These are phyloP conservation scores for Candida saitoana DNA, from an alignment of 805 yeast species.

Conservation along the genomic window DNA sequence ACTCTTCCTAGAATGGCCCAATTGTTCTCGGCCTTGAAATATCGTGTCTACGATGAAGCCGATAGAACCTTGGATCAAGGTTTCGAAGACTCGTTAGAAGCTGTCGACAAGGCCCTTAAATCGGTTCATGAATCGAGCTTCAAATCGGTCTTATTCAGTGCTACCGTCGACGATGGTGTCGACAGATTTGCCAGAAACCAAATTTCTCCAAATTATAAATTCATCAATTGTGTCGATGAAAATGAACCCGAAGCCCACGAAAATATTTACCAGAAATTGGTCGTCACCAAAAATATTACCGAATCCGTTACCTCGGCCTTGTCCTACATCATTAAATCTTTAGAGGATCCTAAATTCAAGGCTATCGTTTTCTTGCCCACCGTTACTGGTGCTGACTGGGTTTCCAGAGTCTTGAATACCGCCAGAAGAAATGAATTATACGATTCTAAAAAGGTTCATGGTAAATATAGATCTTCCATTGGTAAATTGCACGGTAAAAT, in stretches of 20 bases:
- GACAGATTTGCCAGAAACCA: slow-evolving; percentile 57
- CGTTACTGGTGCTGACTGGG: slow-evolving; percentile 60
- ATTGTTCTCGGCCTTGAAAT: slow-evolving; percentile 51
- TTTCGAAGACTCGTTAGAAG: slow-evolving; percentile 61
- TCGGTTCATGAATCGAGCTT: slow-evolving; percentile 29
- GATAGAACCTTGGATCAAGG: slow-evolving; percentile 82
- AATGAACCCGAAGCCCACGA: slow-evolving; percentile 74
- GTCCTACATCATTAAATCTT: slow-evolving; percentile 41
- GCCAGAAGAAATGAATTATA: slow-evolving; percentile 12
- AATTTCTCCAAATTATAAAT: slow-evolving; percentile 51
- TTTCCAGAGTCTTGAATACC: slow-evolving; percentile 36
- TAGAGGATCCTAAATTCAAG: slow-evolving; percentile 52
- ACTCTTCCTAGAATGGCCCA: slow-evolving; percentile 38
- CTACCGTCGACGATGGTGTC: slow-evolving; percentile 75
- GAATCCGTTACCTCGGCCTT: slow-evolving; percentile 60
- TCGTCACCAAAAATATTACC: slow-evolving; percentile 50
- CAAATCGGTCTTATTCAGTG: slow-evolving; percentile 78
- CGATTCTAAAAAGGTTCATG: slow-evolving; percentile 13
- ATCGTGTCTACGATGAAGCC: slow-evolving; percentile 85
- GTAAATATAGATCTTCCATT: slow-evolving; percentile 18
- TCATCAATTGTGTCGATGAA: slow-evolving; percentile 69
- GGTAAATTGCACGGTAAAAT: slow-evolving; percentile 66
- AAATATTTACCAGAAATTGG: slow-evolving; percentile 65
- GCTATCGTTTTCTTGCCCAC: slow-evolving; percentile 83
- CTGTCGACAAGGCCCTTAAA: slow-evolving; percentile 50